Percentiles rank a stretch among this genome's conserved stretches.
These are phyloP conservation scores for Irpex lacteus DNA, from an alignment of 1,284 basidiomycete species.

Conservation along the genomic window DNA sequence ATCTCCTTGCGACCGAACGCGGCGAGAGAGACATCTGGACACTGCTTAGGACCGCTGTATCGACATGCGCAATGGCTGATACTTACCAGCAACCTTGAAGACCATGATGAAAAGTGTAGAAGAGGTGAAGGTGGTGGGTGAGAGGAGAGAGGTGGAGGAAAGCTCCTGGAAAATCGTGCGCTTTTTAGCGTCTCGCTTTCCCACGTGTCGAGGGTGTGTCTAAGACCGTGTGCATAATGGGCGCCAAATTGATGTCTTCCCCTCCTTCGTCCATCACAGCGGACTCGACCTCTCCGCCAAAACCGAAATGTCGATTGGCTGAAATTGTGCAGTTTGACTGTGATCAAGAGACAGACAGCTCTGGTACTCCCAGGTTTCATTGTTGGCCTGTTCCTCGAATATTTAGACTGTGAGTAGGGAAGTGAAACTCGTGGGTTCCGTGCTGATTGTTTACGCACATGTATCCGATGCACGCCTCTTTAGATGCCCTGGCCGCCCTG, in stretches of 20 bases:
- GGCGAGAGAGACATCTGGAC: conserved; percentile 89
- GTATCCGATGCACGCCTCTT: conserved; percentile 14
- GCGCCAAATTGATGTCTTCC: conserved; percentile 10
- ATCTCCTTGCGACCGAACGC: conserved; percentile 98
- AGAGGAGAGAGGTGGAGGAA: conserved; percentile 33
- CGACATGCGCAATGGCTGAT: neutral
- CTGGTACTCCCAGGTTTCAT: conserved; percentile 38
- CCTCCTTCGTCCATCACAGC: conserved; percentile 3
- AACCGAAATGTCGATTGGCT: conserved; percentile 49
- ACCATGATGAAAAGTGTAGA: conserved; percentile 53
- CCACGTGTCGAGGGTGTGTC: conserved; percentile 11
- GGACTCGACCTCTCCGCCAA: conserved; percentile 3
- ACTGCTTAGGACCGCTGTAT: conserved; percentile 1
- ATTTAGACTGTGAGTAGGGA: conserved; percentile 58
- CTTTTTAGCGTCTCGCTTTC: conserved; percentile 14
- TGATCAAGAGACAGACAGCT: conserved; percentile 33
- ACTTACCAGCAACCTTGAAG: conserved; percentile 80
- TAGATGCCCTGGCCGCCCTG: conserved; percentile 62
- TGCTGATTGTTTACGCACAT: neutral
- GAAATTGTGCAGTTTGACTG: conserved; percentile 75
- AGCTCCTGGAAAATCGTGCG: conserved; percentile 29
- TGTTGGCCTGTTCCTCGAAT: conserved; percentile 73
- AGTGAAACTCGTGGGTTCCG: conserved; percentile 2
- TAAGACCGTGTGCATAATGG: neutral
- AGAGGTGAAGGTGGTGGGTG: conserved; percentile 26